phyloP scores from a whole-genome alignment of 139 green algal genomes.

The Tetradesmus lagerheimii region DNA sequence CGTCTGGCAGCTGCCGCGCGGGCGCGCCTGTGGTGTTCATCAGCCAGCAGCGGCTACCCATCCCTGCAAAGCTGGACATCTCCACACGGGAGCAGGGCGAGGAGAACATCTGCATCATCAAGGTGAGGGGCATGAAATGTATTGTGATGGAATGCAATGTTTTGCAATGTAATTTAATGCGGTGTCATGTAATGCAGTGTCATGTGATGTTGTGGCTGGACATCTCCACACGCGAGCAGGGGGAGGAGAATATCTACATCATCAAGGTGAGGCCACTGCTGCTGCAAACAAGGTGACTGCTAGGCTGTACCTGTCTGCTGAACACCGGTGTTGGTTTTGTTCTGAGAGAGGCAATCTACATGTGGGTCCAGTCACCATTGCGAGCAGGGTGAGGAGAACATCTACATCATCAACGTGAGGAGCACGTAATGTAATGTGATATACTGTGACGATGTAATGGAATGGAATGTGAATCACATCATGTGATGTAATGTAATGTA shows the following conservation, averaged over 20 bases:
- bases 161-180: too few relatives aligned
- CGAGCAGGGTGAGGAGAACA: constrained; percentile 40
- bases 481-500: too few relatives aligned
- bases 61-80: constrained; percentile 26
- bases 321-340: too few relatives aligned
- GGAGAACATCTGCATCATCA: constrained; percentile 32
- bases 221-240: background rate
- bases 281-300: background rate
- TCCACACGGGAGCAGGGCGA: constrained; percentile 21
- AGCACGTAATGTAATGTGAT: too few relatives aligned
- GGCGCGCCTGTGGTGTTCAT: constrained; percentile 38
- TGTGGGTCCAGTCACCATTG: too few relatives aligned
- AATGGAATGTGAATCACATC: too few relatives aligned
- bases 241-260: constrained; percentile 31
- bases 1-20: constrained; percentile 37
- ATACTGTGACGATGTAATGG: too few relatives aligned
- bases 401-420: constrained; percentile 33
- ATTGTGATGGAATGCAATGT: background rate
- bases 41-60: background rate
- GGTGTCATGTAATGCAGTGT: background rate
- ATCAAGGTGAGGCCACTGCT: constrained; percentile 22
- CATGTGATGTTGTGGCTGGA: too few relatives aligned
- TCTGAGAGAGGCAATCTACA: too few relatives aligned
- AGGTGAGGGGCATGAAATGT: background rate
- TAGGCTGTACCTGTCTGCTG: too few relatives aligned